These are phyloP conservation scores for Lepiota brunneoincarnata DNA, from an alignment of 768 basidiomycete genomes.

Conservation along the genomic window DNA sequence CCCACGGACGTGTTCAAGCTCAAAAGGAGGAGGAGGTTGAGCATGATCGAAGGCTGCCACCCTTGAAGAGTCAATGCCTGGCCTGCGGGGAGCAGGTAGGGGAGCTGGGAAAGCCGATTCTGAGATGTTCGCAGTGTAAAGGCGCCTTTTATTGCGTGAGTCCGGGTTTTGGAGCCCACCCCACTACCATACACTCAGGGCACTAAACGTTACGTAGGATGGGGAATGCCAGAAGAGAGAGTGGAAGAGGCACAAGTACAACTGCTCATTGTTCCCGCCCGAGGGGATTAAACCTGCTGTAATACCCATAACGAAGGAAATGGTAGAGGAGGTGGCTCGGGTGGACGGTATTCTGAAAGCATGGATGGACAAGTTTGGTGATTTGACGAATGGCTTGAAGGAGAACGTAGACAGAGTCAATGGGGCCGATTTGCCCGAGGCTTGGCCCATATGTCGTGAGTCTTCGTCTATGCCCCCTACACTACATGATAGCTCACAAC, in stretches of 20 bases:
- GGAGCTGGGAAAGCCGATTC: not conserved
- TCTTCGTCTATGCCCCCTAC: not conserved
- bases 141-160: slow-evolving; percentile 8
- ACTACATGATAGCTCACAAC: not conserved
- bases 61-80: not conserved
- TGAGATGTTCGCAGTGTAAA: slow-evolving; percentile 8
- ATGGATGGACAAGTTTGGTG: slow-evolving; percentile 2
- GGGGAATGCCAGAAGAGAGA: slow-evolving; percentile 2
- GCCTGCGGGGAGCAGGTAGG: not conserved
- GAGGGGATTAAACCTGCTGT: slow-evolving; percentile 1
- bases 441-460: slow-evolving; percentile 5
- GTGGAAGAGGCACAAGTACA: slow-evolving; percentile 8
- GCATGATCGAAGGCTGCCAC: not conserved
- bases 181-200: not conserved
- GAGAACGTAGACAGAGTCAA: slow-evolving; percentile 3
- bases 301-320: slow-evolving; percentile 4
- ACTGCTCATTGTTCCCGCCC: slow-evolving; percentile 3
- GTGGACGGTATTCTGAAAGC: slow-evolving; percentile 5
- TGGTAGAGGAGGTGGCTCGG: slow-evolving; percentile 1
- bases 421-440: slow-evolving; percentile 3
- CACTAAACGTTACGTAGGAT: not conserved
- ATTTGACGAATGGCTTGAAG: slow-evolving; percentile 1
- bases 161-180: not conserved
- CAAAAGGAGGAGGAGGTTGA: not conserved
- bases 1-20: too few species aligned